Evolutionary conservation across 257 asterid species (phyloP).

Genomic region (Anisodus acutangulus): DNA sequence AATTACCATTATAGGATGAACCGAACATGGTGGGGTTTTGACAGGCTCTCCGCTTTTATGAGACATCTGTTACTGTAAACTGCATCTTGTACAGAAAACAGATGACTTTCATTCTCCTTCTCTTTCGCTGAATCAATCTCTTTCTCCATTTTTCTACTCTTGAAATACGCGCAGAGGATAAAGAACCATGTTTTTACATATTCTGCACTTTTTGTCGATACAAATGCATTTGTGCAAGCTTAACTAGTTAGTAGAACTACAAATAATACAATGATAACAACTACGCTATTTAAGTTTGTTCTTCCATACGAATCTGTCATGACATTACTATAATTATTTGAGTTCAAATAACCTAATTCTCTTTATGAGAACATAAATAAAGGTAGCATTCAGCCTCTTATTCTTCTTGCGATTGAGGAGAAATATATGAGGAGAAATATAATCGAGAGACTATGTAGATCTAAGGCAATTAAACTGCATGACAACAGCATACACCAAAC

Average conservation of each 20-base stretch:
- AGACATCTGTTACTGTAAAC: constrained; percentile 35
- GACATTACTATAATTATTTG: neutral
- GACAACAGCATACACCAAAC: constrained; percentile 33
- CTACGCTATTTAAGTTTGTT: constrained; percentile 11
- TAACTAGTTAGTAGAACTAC: constrained; percentile 4
- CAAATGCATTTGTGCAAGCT: neutral
- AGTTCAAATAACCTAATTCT: neutral
- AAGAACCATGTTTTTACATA: constrained; percentile 23
- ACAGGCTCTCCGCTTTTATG: neutral
- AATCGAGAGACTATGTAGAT: neutral
- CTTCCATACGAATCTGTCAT: neutral
- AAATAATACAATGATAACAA: constrained; percentile 5
- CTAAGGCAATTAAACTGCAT: constrained; percentile 2
- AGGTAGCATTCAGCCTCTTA: neutral
- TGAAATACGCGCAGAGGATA: constrained; percentile 12
- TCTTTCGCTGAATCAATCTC: neutral
- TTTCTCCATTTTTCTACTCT: constrained; percentile 10
- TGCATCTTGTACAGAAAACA: constrained; percentile 26
- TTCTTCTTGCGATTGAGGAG: neutral
- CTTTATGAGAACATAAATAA: constrained; percentile 6
- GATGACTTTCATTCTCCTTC: neutral
- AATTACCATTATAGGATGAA: constrained; percentile 12
- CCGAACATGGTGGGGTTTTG: constrained; percentile 20
- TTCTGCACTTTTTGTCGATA: neutral
- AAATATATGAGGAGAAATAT: too few relatives aligned